Percentiles rank a stretch among this genome's conserved stretches.
These are phyloP conservation scores for Paramecium primaurelia DNA, from an alignment of 73 alveolate genomes.

Conservation along the genomic window DNA sequence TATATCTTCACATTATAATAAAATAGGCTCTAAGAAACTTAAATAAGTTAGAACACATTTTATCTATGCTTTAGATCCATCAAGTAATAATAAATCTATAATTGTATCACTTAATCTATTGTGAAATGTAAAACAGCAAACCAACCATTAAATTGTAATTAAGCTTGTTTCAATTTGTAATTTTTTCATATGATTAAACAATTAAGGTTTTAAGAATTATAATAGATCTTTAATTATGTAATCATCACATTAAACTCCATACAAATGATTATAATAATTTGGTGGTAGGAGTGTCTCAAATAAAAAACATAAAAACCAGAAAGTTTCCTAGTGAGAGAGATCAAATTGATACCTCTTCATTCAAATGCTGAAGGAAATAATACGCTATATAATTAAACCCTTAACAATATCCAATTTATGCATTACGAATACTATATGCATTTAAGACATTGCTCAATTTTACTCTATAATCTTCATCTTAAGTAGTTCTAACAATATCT, in stretches of 20 bases:
- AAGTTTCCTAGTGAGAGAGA: constrained; percentile 1
- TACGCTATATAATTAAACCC: constrained; percentile 57
- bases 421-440: constrained; percentile 53
- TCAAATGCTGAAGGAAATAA: background rate
- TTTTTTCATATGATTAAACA: background rate
- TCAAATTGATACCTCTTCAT: constrained; percentile 23
- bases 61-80: constrained; percentile 2
- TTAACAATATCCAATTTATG: constrained; percentile 55
- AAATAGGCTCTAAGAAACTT: background rate
- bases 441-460: constrained; percentile 28
- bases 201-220: background rate
- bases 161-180: constrained; percentile 19
- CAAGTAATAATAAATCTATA: background rate
- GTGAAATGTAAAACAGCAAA: constrained; percentile 44
- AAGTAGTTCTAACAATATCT: constrained; percentile 19
- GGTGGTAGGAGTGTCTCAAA: constrained; percentile 56
- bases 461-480: background rate
- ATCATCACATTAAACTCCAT: constrained; percentile 56
- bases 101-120: background rate
- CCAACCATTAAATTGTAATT: constrained; percentile 41
- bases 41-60: background rate
- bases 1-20: background rate
- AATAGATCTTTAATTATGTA: constrained; percentile 4
- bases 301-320: constrained; percentile 45
- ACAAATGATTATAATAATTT: constrained; percentile 43